A percentile compares a stretch with the other conserved stretches of the same genome.
Conservation (phyloP, 306 rosid genomes). For the Acacia acuminata region DNA sequence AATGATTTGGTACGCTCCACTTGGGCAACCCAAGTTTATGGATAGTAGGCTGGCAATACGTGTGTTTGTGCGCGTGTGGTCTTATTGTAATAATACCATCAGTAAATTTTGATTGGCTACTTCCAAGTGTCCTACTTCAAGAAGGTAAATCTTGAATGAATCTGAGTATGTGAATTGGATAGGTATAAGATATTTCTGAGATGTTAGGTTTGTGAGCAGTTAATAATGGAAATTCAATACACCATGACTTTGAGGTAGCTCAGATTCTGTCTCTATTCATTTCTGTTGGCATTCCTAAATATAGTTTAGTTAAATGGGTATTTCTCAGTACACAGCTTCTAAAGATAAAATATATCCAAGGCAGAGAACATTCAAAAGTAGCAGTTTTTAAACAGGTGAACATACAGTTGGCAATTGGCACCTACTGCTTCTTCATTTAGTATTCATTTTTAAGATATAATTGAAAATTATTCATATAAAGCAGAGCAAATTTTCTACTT, state of each 20-base stretch:
- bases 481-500: not conserved
- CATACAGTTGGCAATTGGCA: not conserved
- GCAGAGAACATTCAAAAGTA: not conserved
- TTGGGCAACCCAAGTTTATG: conserved; percentile 16
- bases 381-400: not conserved
- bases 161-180: not conserved
- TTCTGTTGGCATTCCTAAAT: not conserved
- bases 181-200: not conserved
- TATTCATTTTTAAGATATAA: not conserved
- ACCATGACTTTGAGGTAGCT: conserved; percentile 1
- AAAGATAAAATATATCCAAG: not conserved
- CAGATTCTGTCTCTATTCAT: not conserved
- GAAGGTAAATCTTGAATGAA: conserved; percentile 5
- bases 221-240: conserved; percentile 7
- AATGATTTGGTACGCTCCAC: not conserved
- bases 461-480: not conserved
- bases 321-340: not conserved
- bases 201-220: not conserved
- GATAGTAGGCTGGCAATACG: conserved; percentile 9
- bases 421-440: not conserved
- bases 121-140: not conserved
- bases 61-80: not conserved
- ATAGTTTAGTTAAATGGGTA: not conserved
- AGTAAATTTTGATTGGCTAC: not conserved
- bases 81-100: not conserved